Evolutionary conservation across 1,139 yeast genomes (phyloP).

Genomic region (Taiozyma sp.): DNA sequence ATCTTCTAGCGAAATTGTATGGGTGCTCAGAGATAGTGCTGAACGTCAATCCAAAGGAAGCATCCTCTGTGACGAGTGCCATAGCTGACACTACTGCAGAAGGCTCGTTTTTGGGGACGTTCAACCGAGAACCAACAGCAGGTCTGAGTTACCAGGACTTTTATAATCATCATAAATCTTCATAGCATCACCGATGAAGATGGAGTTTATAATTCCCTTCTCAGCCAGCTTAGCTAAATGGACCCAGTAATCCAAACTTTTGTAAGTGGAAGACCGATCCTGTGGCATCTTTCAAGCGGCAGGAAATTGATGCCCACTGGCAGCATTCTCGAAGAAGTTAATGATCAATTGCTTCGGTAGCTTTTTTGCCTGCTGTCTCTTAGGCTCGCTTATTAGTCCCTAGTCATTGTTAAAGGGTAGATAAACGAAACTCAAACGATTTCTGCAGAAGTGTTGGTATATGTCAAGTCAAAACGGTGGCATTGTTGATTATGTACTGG

Average conservation of each 20-base stretch:
- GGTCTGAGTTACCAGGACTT: conserved; percentile 33
- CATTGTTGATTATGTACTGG: no score
- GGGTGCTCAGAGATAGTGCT: conserved; percentile 15
- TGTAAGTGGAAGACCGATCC: conserved; percentile 17
- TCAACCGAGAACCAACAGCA: conserved; percentile 34
- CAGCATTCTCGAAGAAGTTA: conserved; percentile 36
- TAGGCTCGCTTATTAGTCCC: background rate
- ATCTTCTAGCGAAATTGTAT: conserved; percentile 32
- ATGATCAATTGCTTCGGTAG: conserved; percentile 24
- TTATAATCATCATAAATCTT: conserved; percentile 40
- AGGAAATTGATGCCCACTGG: conserved; percentile 36
- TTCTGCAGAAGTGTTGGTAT: background rate
- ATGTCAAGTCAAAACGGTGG: background rate
- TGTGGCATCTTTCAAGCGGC: conserved; percentile 30
- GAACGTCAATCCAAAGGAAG: background rate
- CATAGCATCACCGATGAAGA: conserved; percentile 32
- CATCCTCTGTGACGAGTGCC: conserved; percentile 36
- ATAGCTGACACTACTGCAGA: conserved; percentile 35
- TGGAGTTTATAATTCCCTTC: no score
- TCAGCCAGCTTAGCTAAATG: conserved; percentile 32
- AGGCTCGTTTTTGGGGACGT: conserved; percentile 38
- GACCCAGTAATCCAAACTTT: conserved; percentile 38
- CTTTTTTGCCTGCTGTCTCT: conserved; percentile 2
- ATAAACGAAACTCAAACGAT: background rate
- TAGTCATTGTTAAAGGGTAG: background rate